Base-by-base conservation (phyloP, 2,329 filamentous ascomycete genomes). In the Trichoderma semiorbis region DNA sequence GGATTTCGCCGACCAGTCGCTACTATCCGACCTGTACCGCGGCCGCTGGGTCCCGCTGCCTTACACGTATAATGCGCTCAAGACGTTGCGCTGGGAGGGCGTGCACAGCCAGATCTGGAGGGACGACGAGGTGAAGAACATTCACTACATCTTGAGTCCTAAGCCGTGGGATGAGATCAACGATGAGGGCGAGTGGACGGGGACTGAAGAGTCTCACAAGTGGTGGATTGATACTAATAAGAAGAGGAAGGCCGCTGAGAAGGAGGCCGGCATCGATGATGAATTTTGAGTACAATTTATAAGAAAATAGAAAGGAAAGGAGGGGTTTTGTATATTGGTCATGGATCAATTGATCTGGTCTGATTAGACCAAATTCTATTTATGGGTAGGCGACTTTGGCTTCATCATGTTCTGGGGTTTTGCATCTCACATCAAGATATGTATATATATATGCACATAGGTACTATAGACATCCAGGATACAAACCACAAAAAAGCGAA, bases 21-120 rank as follows among this genome's bases (percentile, higher is more conserved):
- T 91, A 62, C 83, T 91, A 24, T 85, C 85, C 4, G 85, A 87
- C 63, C 79, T 89, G 26, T 91, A 87, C 80, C 79, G 79, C 12
- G 85, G 83, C 39, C 82, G 87, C 39, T 91, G 89, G 89, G 85
- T 87, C 14, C 78, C 86, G 7, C 81, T 91, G 75, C 87, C 88
- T 1, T 90, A 90, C 75, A 80, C 85, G 16, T 90, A 90, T 78
- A 91, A 91, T 74, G 89, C 87, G 11, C 83, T 91, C 73, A 90
- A 90, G 84, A 90, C 89, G 18, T 73, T 90, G 81, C 80, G 87
- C 18, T 84, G 84, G 81, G 75, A 81, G 18, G 83, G 81, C 14
- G 87, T 89, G 34, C 89, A 91, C 76, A 78, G 80, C 32, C 76
- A 80, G 70, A 87, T 91, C 71, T 91, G 89, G 89, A 79, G 82